Evolutionary conservation across 2,329 filamentous ascomycete genomes (phyloP).

Genomic region (Remersonia thermophila): DNA sequence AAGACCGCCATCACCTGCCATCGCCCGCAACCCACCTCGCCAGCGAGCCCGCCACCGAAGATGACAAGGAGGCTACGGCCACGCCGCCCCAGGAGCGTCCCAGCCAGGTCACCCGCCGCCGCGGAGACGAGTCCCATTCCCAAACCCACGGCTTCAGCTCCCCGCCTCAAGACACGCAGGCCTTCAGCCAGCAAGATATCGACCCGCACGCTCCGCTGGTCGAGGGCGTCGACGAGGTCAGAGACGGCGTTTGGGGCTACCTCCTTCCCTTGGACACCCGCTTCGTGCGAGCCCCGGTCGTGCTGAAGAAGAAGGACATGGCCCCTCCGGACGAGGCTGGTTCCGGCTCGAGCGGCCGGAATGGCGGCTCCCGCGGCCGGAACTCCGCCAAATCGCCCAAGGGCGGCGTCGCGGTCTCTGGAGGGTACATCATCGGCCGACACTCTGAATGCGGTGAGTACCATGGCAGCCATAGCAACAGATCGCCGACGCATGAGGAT

Average conservation of each 20-base stretch:
- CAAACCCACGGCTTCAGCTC: constrained; percentile 32
- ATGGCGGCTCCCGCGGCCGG: too few relatives aligned
- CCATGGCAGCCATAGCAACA: neutral
- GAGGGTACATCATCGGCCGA: constrained; percentile 82
- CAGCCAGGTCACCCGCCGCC: constrained; percentile 41
- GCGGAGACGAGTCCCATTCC: constrained; percentile 35
- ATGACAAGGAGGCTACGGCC: constrained; percentile 55
- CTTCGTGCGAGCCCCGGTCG: constrained; percentile 52
- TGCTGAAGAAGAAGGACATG: constrained; percentile 60
- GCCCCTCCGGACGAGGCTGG: constrained; percentile 48
- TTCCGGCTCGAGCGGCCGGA: too few relatives aligned
- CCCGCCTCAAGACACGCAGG: constrained; percentile 60
- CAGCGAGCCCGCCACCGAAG: constrained; percentile 47
- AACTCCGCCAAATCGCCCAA: constrained; percentile 46
- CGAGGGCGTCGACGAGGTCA: constrained; percentile 71
- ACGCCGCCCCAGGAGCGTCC: constrained; percentile 53
- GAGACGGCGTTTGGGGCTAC: constrained; percentile 92
- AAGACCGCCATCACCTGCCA: constrained; percentile 57
- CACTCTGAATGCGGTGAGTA: constrained; percentile 84
- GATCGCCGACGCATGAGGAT: constrained; percentile 5
- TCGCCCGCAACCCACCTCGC: constrained; percentile 61
- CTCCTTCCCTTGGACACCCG: constrained; percentile 67
- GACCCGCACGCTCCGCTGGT: constrained; percentile 62
- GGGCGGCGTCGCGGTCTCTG: constrained; percentile 49
- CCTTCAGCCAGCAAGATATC: constrained; percentile 63